These are phyloP conservation scores for Przewalskia tangutica DNA, from an alignment of 257 asterid genomes.

Conservation along the genomic window DNA sequence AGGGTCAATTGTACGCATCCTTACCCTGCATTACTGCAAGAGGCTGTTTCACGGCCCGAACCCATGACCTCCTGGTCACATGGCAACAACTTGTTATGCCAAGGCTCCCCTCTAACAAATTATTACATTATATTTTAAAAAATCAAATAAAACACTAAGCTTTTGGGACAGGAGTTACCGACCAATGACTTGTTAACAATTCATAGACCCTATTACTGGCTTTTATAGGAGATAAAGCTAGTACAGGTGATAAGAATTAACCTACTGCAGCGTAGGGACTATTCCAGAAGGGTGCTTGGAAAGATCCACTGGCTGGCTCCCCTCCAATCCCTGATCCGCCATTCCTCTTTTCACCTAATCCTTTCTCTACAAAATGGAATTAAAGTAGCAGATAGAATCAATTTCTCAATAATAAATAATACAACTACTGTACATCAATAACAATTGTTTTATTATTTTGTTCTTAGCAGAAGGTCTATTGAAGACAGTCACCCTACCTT, in stretches of 20 bases:
- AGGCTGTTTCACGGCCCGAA: too few species aligned
- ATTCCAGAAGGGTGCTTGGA: conserved; percentile 82
- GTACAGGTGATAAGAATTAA: neutral
- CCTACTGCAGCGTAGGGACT: conserved; percentile 80
- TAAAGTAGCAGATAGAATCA: neutral
- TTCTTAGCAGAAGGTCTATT: too few species aligned
- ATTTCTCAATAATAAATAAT: neutral
- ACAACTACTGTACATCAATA: neutral
- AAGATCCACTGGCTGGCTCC: conserved; percentile 68
- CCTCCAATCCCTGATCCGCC: conserved; percentile 78
- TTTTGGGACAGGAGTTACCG: neutral
- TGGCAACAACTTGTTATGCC: too few species aligned
- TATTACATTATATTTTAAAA: neutral
- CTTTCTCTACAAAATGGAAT: neutral
- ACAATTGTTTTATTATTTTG: too few species aligned
- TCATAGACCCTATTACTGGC: neutral
- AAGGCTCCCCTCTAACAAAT: neutral
- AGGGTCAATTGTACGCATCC: too few species aligned
- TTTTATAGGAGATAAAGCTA: neutral
- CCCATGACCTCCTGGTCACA: too few species aligned
- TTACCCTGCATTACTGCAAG: too few species aligned
- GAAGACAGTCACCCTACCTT: too few species aligned
- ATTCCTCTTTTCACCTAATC: conserved; percentile 19
- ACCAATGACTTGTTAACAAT: neutral
- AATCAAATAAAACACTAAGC: neutral